Evolutionary conservation across 164 flowering plant species (phyloP), one percentile per base, ranked within the genome.

Genomic region (Dillenia turbinata): DNA sequence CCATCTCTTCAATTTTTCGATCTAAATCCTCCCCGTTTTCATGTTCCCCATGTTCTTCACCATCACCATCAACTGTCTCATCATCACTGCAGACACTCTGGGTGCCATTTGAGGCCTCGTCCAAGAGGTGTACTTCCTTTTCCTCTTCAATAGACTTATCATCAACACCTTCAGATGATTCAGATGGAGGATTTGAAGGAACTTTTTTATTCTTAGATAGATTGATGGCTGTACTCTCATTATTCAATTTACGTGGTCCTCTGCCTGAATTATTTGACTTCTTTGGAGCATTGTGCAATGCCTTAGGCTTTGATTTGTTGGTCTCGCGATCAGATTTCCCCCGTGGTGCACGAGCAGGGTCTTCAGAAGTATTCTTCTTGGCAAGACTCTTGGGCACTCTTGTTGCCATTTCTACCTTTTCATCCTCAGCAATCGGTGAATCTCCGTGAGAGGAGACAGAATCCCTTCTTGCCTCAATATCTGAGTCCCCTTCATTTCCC

Each of bases 1-100:
- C 91, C 97, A 95, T 86, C 66, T 83, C 89, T 66, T 76, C 87
- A 52, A 90, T 73, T 71, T 73, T 91, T 57, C 70, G 74, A 22
- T 78, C 75, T 63, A 75, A 64, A 54, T 60, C 72, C 60, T 66
- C 81, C 43, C 71, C 71, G 52, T 76, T 73, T 61, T 83, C 83
- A 62, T 68, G 71, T 55, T 71, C 73, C 63, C 71, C 78, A 69
- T 68, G 77, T 47, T 75, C 83, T 63, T 77, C 82, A 56, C 70
- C 60, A 68, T 77, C 82, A 56, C 70, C 60, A 68, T 76, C 73
- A 60, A 53, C 63, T 15, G 62, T 66, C 52, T 87, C 95, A 57
- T 78, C 76, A 47, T 88, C 94, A 65, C 81, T 85, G 49, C 54
- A 79, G 54, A 76, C 63, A 67, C 83, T 79, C 12, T 71, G 80